phyloP scores from a whole-genome alignment of 164 flowering plant species.

The Euptelea pleiosperma region DNA sequence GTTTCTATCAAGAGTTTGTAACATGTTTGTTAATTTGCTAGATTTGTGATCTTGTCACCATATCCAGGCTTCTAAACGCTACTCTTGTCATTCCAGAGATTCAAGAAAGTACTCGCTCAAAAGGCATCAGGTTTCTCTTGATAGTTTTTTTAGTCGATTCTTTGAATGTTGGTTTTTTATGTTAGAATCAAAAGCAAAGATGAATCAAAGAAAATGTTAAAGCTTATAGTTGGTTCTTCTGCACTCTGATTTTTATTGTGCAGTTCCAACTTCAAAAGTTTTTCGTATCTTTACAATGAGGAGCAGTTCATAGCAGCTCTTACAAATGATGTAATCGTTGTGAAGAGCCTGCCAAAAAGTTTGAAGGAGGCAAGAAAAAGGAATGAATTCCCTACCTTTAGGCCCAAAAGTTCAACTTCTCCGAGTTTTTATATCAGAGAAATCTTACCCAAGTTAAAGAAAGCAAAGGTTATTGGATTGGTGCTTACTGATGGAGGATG shows the following conservation, averaged over 20 bases:
- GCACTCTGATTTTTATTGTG: constrained; percentile 10
- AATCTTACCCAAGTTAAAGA: constrained; percentile 63
- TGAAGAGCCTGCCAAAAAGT: constrained; percentile 66
- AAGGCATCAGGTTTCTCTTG: constrained; percentile 77
- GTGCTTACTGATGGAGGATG: constrained; percentile 71
- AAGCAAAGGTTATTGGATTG: constrained; percentile 66
- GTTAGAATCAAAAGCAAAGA: neutral
- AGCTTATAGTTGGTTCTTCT: neutral
- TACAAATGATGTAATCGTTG: constrained; percentile 61
- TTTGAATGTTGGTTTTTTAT: neutral
- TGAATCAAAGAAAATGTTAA: neutral
- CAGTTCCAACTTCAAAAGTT: constrained; percentile 86
- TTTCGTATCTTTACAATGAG: constrained; percentile 89
- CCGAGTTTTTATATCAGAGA: constrained; percentile 57
- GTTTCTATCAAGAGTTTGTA: constrained; percentile 29
- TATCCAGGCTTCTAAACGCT: constrained; percentile 95
- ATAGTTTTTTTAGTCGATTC: constrained; percentile 1
- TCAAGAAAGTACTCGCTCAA: constrained; percentile 73
- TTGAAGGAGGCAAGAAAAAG: constrained; percentile 63
- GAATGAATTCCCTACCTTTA: constrained; percentile 61
- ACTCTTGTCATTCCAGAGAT: constrained; percentile 97
- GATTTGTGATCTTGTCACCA: constrained; percentile 93
- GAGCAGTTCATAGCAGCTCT: constrained; percentile 83
- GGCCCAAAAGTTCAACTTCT: constrained; percentile 61
- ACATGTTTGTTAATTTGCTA: constrained; percentile 49